Evolutionary conservation across 768 basidiomycete genomes (phyloP).

Genomic region (Pisolithus sp.): DNA sequence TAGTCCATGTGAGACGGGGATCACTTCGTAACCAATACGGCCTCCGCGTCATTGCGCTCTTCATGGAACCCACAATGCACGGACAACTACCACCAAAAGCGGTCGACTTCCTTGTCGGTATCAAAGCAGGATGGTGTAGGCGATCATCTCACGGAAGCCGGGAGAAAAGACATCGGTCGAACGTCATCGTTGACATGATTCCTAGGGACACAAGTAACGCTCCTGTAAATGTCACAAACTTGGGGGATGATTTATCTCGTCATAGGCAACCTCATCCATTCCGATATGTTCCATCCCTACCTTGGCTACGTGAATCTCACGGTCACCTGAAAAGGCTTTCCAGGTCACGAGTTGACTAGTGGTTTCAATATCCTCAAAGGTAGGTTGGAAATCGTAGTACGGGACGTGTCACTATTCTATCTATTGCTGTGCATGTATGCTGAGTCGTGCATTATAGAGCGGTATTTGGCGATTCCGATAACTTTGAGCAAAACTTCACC

Average conservation of each 20-base stretch:
- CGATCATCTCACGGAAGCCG: neutral
- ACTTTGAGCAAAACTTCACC: conserved; percentile 16
- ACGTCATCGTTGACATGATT: neutral
- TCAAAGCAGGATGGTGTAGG: neutral
- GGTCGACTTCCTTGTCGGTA: conserved; percentile 6
- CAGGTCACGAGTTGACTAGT: conserved; percentile 15
- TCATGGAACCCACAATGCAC: neutral
- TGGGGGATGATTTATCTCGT: conserved; percentile 24
- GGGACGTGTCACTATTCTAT: conserved; percentile 17
- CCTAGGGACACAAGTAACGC: conserved; percentile 24
- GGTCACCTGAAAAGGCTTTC: conserved; percentile 10
- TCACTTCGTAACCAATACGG: too few species aligned
- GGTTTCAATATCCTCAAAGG: conserved; percentile 27
- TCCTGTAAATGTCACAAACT: conserved; percentile 29
- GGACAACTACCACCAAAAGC: conserved; percentile 13
- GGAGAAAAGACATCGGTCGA: neutral
- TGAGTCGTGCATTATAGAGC: conserved; percentile 2
- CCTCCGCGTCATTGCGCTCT: neutral
- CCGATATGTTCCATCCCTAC: conserved; percentile 17
- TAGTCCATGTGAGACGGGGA: too few species aligned
- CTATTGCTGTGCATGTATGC: neutral
- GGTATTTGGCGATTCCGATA: too few species aligned
- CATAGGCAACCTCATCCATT: conserved; percentile 11
- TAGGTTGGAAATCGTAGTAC: conserved; percentile 18
- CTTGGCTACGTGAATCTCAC: neutral